These are phyloP conservation scores for Paramecium octaurelia DNA, from an alignment of 73 alveolate species.

Conservation along the genomic window DNA sequence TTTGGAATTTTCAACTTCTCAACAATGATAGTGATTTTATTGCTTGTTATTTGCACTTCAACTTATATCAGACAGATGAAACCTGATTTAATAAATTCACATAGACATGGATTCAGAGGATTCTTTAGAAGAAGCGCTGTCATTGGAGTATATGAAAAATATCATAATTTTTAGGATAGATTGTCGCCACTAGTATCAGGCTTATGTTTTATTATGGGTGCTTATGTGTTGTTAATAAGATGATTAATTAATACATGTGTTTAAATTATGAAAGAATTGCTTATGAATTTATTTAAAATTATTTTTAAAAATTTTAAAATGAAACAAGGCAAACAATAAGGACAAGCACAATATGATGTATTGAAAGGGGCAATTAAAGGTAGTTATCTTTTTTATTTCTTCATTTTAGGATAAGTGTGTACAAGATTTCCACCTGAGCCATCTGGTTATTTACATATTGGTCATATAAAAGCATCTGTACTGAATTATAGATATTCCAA, in stretches of 20 bases:
- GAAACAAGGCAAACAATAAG: background rate
- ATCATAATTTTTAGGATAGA: background rate
- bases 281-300: background rate
- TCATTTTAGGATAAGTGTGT: slow-evolving; percentile 81
- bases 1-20: slow-evolving; percentile 5
- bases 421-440: slow-evolving; percentile 97
- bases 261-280: background rate
- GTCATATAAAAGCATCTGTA: slow-evolving; percentile 98
- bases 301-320: background rate
- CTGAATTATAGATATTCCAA: slow-evolving; percentile 95
- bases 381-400: background rate
- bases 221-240: background rate
- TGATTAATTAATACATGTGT: background rate
- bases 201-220: slow-evolving; percentile 17
- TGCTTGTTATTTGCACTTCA: background rate
- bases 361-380: slow-evolving; percentile 4
- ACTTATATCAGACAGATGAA: slow-evolving; percentile 17
- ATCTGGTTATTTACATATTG: slow-evolving; percentile 96
- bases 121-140: slow-evolving; percentile 49
- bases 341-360: background rate
- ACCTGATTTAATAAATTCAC: slow-evolving; percentile 25
- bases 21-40: background rate
- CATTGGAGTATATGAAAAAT: background rate
- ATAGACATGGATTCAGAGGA: slow-evolving; percentile 38
- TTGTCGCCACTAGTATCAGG: slow-evolving; percentile 22